Conservation (phyloP, 495 filamentous ascomycete genomes). For the Opeltia flavorubescens region DNA sequence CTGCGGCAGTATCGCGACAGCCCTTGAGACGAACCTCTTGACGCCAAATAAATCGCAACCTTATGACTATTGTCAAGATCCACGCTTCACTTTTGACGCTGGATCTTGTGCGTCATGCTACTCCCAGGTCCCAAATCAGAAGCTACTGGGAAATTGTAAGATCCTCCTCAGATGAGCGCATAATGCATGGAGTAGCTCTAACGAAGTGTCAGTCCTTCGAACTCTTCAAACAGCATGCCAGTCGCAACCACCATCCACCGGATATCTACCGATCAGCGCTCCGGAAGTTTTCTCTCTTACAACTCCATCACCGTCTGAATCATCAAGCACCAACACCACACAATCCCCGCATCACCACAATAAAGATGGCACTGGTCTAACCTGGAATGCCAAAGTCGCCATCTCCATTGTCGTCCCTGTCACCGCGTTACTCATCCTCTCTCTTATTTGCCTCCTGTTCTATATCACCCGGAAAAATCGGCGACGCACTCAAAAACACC, state of each 20-base stretch:
- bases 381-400: slow-evolving; percentile 18
- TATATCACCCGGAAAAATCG: slow-evolving; percentile 8
- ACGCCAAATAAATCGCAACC: slow-evolving; percentile 13
- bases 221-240: slow-evolving; percentile 36
- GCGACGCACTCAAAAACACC: slow-evolving; percentile 1
- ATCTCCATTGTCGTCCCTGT: slow-evolving; percentile 34
- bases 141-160: slow-evolving; percentile 38
- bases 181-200: too few species aligned
- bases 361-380: background rate
- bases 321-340: too few species aligned
- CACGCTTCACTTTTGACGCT: slow-evolving; percentile 24
- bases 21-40: slow-evolving; percentile 21
- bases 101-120: slow-evolving; percentile 33
- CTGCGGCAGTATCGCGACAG: slow-evolving; percentile 23
- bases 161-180: too few species aligned
- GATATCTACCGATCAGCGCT: slow-evolving; percentile 29
- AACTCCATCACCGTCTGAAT: slow-evolving; percentile 10
- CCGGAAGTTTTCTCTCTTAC: slow-evolving; percentile 30
- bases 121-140: slow-evolving; percentile 26
- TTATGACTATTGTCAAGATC: slow-evolving; percentile 20
- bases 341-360: too few species aligned
- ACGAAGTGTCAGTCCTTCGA: slow-evolving; percentile 37
- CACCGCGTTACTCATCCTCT: slow-evolving; percentile 26
- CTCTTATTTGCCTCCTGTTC: slow-evolving; percentile 9
- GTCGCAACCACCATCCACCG: slow-evolving; percentile 21